Evolutionary conservation across 2,329 filamentous ascomycete genomes (phyloP).

Genomic region (Pyrenochaeta sp.): DNA sequence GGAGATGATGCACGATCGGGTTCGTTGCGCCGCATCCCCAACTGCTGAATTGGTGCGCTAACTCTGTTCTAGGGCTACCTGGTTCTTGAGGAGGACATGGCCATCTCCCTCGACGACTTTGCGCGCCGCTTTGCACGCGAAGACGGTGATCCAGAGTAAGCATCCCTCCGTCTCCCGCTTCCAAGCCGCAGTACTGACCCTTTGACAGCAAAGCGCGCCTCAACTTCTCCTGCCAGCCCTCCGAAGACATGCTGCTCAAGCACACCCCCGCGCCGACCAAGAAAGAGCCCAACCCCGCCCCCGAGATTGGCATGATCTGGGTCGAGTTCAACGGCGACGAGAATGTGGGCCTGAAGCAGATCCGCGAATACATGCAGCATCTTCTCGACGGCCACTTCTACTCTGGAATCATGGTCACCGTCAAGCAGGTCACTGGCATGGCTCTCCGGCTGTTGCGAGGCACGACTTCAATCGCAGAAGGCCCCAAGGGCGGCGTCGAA

Average conservation of each 20-base stretch:
- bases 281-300: conserved; percentile 71
- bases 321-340: conserved; percentile 87
- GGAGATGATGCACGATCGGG: conserved; percentile 92
- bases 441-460: conserved; percentile 58
- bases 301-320: conserved; percentile 87
- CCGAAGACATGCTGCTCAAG: conserved; percentile 82
- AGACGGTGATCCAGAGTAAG: conserved; percentile 80
- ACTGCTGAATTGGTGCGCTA: conserved; percentile 24
- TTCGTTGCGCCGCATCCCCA: conserved; percentile 57
- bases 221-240: conserved; percentile 86
- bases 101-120: conserved; percentile 85
- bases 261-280: conserved; percentile 76
- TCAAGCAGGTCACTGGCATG: conserved; percentile 81
- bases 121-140: conserved; percentile 72
- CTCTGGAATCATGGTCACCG: conserved; percentile 89
- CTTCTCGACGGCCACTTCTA: conserved; percentile 82
- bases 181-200: conserved; percentile 6
- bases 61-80: conserved; percentile 78
- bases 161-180: conserved; percentile 8
- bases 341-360: conserved; percentile 87
- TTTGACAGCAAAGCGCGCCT: conserved; percentile 76
- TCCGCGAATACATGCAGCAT: conserved; percentile 86
- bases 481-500: conserved; percentile 86
- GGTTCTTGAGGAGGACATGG: conserved; percentile 86
- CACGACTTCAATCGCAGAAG: conserved; percentile 35